Evolutionary conservation across 768 basidiomycete species (phyloP).

Genomic region (Lentinula aciculospora): DNA sequence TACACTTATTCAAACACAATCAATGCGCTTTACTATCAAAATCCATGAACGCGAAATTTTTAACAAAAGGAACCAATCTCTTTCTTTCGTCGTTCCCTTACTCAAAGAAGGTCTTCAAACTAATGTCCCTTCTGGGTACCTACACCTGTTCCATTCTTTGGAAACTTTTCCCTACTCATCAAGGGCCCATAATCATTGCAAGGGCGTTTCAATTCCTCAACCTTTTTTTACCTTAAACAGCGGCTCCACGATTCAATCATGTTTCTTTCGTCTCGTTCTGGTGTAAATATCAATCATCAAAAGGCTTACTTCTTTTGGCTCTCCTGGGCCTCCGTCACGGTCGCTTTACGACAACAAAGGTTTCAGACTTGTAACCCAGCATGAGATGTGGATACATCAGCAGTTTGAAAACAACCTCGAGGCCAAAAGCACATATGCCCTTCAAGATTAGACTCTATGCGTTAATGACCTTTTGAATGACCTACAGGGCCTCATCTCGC

Average conservation of each 20-base stretch:
- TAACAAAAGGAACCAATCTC: constrained; percentile 1
- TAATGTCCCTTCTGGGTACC: background rate
- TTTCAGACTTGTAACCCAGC: too few species aligned
- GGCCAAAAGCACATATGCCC: too few species aligned
- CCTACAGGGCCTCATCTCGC: background rate
- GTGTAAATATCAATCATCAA: background rate
- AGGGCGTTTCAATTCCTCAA: background rate
- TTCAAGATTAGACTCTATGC: too few species aligned
- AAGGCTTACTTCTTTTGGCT: too few species aligned
- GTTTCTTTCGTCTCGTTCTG: background rate
- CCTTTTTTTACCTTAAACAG: background rate
- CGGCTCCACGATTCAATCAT: background rate
- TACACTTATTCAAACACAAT: background rate
- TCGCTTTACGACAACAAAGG: too few species aligned
- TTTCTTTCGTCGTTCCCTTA: background rate
- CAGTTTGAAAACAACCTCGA: too few species aligned
- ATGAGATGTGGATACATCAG: too few species aligned
- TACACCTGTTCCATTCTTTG: background rate
- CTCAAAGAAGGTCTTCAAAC: background rate
- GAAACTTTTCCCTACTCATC: background rate
- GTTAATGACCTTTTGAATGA: too few species aligned
- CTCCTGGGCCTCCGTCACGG: too few species aligned
- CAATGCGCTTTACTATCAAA: background rate
- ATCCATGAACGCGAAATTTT: background rate
- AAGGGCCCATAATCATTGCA: background rate